A percentile compares a stretch with the other conserved stretches of the same genome.
These are phyloP conservation scores for Vaccinium darrowii DNA, from an alignment of 148 eudicot genomes.

Conservation along the genomic window DNA sequence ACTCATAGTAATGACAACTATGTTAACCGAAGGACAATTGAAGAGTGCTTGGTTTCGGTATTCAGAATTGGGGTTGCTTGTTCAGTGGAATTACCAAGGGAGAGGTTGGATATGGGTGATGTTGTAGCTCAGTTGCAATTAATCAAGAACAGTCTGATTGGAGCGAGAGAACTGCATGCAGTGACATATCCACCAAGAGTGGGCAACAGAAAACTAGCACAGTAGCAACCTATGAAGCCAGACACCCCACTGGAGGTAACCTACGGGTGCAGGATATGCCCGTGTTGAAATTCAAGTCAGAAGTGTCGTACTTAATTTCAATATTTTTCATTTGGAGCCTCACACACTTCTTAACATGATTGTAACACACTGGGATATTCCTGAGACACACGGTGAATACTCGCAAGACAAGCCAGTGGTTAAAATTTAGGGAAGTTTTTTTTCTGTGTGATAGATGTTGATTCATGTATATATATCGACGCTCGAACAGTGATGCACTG, in stretches of 20 bases:
- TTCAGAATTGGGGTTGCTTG: slow-evolving; percentile 12
- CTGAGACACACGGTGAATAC: neutral
- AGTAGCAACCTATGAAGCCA: neutral
- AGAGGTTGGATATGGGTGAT: slow-evolving; percentile 13
- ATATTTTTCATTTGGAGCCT: neutral
- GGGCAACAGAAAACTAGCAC: neutral
- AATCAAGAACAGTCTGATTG: slow-evolving; percentile 7
- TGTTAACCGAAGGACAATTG: neutral
- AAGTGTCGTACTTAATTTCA: neutral
- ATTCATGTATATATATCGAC: too few species aligned
- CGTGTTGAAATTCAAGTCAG: neutral
- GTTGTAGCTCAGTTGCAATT: slow-evolving; percentile 7
- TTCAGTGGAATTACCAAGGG: slow-evolving; percentile 6
- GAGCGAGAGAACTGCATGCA: neutral
- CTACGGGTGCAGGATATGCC: neutral
- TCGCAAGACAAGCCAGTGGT: neutral
- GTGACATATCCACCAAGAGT: neutral
- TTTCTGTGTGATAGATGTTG: too few species aligned
- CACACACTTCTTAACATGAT: neutral
- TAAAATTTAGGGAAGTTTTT: too few species aligned
- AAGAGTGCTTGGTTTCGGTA: slow-evolving; percentile 9
- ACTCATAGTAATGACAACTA: neutral
- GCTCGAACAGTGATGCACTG: too few species aligned
- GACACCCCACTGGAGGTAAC: neutral
- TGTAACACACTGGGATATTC: neutral